phyloP scores from a whole-genome alignment of 73 alveolate species.

The Paramecium primaurelia region DNA sequence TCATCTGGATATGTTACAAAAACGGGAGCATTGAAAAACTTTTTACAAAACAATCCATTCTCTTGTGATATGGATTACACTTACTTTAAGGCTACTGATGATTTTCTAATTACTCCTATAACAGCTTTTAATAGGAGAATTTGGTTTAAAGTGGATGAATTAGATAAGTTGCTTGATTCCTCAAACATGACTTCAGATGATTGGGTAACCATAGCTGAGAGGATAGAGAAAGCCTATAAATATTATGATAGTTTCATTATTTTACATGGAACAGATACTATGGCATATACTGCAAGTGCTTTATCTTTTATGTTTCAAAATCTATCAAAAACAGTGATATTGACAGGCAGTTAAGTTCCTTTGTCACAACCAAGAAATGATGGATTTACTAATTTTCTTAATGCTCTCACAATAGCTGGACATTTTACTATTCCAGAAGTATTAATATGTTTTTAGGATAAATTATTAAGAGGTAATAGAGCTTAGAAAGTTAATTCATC shows the following conservation, averaged over 20 bases:
- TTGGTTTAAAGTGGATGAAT: conserved; percentile 64
- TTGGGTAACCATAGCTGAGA: conserved; percentile 85
- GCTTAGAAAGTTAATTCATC: conserved; percentile 69
- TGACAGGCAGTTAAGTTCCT: conserved; percentile 92
- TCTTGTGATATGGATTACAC: conserved; percentile 59
- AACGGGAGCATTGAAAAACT: conserved; percentile 41
- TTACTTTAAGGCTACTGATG: conserved; percentile 41
- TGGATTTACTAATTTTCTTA: conserved; percentile 75
- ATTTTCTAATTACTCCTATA: conserved; percentile 64
- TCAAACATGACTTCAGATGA: conserved; percentile 77
- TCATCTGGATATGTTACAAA: conserved; percentile 23
- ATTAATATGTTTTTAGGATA: conserved; percentile 67
- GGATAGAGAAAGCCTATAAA: conserved; percentile 80
- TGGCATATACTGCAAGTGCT: conserved; percentile 98
- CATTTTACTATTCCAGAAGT: conserved; percentile 87
- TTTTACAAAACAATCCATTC: conserved; percentile 42
- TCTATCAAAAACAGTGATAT: conserved; percentile 79
- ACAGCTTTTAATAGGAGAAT: conserved; percentile 66
- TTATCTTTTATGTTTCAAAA: conserved; percentile 95
- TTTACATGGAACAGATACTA: conserved; percentile 97
- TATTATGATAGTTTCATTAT: conserved; percentile 88
- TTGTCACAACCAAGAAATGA: conserved; percentile 77
- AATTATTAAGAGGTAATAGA: conserved; percentile 83
- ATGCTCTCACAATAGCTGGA: conserved; percentile 83
- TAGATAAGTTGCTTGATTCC: conserved; percentile 84